Evolutionary conservation across 805 yeast species (phyloP), one percentile per base, ranked within the genome.

Genomic region (Alloascoidea hylecoeti): DNA sequence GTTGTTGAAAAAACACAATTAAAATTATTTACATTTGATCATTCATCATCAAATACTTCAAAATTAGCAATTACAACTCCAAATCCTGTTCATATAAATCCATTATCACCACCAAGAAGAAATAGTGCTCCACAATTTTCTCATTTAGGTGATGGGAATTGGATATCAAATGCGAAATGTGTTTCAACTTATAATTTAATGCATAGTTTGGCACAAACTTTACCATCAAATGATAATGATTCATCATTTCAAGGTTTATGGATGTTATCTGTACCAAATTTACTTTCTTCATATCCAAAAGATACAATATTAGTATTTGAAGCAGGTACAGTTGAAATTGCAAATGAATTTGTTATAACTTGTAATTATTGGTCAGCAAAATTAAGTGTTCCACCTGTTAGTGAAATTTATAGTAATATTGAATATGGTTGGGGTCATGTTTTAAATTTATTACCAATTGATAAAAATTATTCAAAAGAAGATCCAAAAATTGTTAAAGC

Each of bases 301-400:
- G 28, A 19, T 30, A 16, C 37, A 18, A 23, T 59, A 42, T 58
- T 80, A 14, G 60, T 74, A 18, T 79, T 81, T 53, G 75, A 72
- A 55, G 75, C 85, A 0, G 78, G 78, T 6, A 73, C 83, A 12
- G 52, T 61, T 16, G 81, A 76, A 46, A 70, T 72, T 41, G 92
- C 95, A 0, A 57, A 60, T 34, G 80, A 75, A 49, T 83, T 72
- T 55, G 73, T 81, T 14, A 71, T 78, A 46, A 74, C 89, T 3
- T 77, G 92, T 56, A 86, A 85, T 55, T 86, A 82, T 53, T 86
- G 96, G 95, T 83, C 94, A 2, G 82, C 89, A 2, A 70, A 92
- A 45, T 69, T 81, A 28, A 78, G 94, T 4, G 78, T 86, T 13
- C 77, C 83, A 15, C 95, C 95, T 2, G 66, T 62, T 19, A 78